Evolutionary conservation across 2,329 filamentous ascomycete species (phyloP), one percentile per base, ranked within the genome.

Genomic region (Fonsecaea multimorphosa): DNA sequence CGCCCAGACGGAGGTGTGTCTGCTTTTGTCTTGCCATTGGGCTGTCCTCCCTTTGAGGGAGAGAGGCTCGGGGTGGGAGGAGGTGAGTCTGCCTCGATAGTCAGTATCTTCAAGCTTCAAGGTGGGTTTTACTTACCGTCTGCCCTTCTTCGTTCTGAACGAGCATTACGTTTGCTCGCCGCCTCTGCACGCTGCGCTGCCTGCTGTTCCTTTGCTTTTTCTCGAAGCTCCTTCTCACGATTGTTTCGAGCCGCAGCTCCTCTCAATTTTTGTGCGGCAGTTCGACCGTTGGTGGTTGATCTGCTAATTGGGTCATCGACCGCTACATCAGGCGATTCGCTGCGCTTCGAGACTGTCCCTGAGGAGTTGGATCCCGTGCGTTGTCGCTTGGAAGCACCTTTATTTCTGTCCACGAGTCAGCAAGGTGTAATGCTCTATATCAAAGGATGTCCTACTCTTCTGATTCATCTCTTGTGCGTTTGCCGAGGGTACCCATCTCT

Each of bases 401-500:
- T 87, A 75, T 89, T 89, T 72, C 92, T 96, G 73, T 68, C 70
- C 58, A 64, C 16, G 64, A 12, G 16, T 66, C 40, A 65, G 64
- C 57, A 27, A 16, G 5, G 8, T 1, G 24, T 2, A 54, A 32
- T 9, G 3, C 27, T 54, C 27, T 2, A 9, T 24, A 24, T 49
- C 44, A 49, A 24, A 54, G 60, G 64, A 27, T 24, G 46, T 87
- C 92, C 79, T 84, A 98, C 94, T 96, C 92, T 85, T 97, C 93
- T 75, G 92, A 97, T 67, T 95, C 92, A 74, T 95, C 96, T 68
- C 94, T 87, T 68, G 89, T 89, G 74, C 95, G 85, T 81, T 99
- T 99, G 27, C 87, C 85, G 74, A 91, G 87, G 70, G 90, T 85
- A 58, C 81, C 84, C 38, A 78, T 81, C 59, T 84, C 83, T 79